Evolutionary conservation across 306 rosid species (phyloP).

Genomic region (Rubus parviflorus): DNA sequence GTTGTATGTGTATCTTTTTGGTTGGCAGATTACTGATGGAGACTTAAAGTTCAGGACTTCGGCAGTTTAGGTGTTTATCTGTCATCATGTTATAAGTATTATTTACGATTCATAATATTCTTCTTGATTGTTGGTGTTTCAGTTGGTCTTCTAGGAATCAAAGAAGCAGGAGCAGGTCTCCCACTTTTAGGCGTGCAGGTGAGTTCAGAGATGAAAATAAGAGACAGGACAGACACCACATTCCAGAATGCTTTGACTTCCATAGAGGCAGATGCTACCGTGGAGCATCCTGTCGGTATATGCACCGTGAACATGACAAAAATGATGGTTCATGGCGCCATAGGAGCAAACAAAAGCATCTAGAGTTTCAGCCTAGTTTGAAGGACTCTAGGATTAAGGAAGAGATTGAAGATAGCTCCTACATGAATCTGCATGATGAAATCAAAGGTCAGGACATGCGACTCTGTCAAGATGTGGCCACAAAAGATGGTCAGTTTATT

Average conservation of each 20-base stretch:
- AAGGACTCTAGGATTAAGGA: constrained; percentile 41
- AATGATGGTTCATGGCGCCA: constrained; percentile 57
- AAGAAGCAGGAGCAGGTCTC: constrained; percentile 92
- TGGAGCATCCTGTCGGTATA: constrained; percentile 76
- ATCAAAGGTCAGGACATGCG: constrained; percentile 44
- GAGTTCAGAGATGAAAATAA: constrained; percentile 50
- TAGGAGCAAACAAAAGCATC: constrained; percentile 51
- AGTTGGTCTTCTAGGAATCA: constrained; percentile 73
- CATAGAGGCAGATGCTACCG: constrained; percentile 74
- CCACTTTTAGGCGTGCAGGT: constrained; percentile 56
- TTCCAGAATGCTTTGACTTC: constrained; percentile 65
- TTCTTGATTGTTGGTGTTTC: constrained; percentile 38
- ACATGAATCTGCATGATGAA: constrained; percentile 35
- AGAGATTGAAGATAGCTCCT: constrained; percentile 30
- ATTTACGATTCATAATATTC: constrained; percentile 23
- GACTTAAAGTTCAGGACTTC: constrained; percentile 16
- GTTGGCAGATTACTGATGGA: constrained; percentile 25
- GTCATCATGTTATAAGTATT: not conserved
- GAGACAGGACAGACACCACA: constrained; percentile 57
- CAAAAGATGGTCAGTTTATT: constrained; percentile 33
- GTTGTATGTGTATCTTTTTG: constrained; percentile 16
- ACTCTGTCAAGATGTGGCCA: constrained; percentile 29
- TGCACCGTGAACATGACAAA: constrained; percentile 65
- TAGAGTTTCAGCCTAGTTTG: constrained; percentile 37
- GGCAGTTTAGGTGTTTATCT: constrained; percentile 11